These are phyloP conservation scores for Ophiorrhiza pumila DNA, from an alignment of 257 asterid genomes.

Conservation along the genomic window DNA sequence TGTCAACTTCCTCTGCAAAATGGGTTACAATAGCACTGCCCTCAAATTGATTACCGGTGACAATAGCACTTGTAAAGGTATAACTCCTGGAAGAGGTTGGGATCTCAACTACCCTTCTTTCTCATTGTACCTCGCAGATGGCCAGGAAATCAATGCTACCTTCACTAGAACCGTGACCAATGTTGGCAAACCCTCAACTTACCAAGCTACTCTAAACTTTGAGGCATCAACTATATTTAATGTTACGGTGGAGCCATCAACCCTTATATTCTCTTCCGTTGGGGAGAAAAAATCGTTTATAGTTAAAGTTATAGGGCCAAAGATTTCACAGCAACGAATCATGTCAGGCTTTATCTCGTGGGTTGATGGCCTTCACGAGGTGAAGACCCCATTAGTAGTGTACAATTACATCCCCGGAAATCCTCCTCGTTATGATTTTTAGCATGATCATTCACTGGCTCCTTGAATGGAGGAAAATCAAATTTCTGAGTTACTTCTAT, in stretches of 20 bases:
- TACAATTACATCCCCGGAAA: constrained; percentile 41
- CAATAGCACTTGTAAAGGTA: neutral
- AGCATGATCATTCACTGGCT: too few species aligned
- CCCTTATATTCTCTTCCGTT: constrained; percentile 38
- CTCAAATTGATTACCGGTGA: neutral
- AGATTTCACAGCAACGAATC: constrained; percentile 49
- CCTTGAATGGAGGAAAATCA: too few species aligned
- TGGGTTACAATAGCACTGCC: constrained; percentile 6
- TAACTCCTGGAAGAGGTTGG: constrained; percentile 1
- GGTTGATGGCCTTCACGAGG: constrained; percentile 37
- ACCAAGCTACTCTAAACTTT: neutral
- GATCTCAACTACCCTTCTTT: constrained; percentile 14
- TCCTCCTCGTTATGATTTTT: constrained; percentile 22
- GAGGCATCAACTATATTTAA: neutral
- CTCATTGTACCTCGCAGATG: constrained; percentile 5
- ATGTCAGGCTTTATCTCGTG: constrained; percentile 43
- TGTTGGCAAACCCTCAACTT: constrained; percentile 5
- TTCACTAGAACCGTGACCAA: constrained; percentile 12
- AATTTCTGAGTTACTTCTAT: too few species aligned
- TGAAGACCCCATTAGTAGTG: constrained; percentile 52
- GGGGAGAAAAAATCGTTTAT: constrained; percentile 53
- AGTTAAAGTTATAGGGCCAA: constrained; percentile 38
- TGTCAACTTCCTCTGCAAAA: constrained; percentile 1
- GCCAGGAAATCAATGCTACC: neutral
- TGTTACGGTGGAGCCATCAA: constrained; percentile 31